Conservation (phyloP, 2,329 filamentous ascomycete genomes). For the Monosporascus sp. region DNA sequence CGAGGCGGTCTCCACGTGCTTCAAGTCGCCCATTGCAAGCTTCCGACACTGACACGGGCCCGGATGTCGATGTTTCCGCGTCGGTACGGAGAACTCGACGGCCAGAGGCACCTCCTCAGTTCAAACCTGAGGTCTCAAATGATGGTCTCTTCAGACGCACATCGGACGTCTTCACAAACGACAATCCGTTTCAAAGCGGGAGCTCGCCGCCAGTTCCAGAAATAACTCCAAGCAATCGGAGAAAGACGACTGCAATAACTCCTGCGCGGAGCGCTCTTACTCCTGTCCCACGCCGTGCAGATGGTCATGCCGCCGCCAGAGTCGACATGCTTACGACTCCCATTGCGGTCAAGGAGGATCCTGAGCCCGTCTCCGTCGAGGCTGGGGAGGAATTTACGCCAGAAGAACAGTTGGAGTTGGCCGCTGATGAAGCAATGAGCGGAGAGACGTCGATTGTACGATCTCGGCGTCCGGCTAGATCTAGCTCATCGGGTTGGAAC, state of each 20-base stretch:
- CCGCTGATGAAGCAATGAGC: conserved; percentile 58
- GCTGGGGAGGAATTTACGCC: conserved; percentile 90
- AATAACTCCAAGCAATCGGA: conserved; percentile 43
- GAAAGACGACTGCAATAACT: conserved; percentile 42
- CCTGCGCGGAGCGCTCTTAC: conserved; percentile 32
- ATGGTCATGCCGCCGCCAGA: conserved; percentile 42
- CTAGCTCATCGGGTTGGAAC: conserved; percentile 41
- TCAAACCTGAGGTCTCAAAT: conserved; percentile 51
- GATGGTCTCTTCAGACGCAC: conserved; percentile 36
- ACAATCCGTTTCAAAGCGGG: conserved; percentile 91
- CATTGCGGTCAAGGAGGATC: conserved; percentile 26
- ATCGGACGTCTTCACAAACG: conserved; percentile 67
- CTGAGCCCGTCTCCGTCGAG: conserved; percentile 44
- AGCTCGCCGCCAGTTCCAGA: conserved; percentile 58
- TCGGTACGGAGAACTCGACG: conserved; percentile 24
- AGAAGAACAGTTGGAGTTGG: conserved; percentile 77
- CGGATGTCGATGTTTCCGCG: conserved; percentile 35
- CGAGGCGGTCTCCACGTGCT: conserved; percentile 51
- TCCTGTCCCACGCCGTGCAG: conserved; percentile 40
- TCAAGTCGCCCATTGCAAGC: conserved; percentile 48
- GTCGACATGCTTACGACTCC: conserved; percentile 52
- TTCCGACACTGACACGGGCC: conserved; percentile 46
- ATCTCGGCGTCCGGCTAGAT: conserved; percentile 31
- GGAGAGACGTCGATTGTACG: conserved; percentile 43
- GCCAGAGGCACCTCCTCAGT: conserved; percentile 39